A percentile compares a stretch with the other conserved stretches of the same genome.
These are phyloP conservation scores for Vaccinium darrowii DNA, from an alignment of 148 eudicot species.

Conservation along the genomic window DNA sequence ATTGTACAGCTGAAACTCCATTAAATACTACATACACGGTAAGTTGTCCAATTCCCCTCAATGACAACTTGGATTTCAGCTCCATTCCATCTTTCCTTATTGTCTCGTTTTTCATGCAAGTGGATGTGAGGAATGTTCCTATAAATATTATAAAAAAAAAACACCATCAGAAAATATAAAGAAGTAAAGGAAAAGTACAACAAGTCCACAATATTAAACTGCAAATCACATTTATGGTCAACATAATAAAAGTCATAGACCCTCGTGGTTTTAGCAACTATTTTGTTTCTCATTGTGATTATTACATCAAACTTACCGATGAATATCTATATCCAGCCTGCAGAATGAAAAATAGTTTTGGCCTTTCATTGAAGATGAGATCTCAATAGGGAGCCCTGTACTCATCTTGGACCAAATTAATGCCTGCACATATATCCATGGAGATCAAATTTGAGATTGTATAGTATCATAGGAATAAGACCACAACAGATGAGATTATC, in stretches of 20 bases:
- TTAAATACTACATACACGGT: slow-evolving; percentile 57
- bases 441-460: slow-evolving; percentile 7
- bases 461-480: neutral
- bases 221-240: neutral
- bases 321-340: slow-evolving; percentile 95
- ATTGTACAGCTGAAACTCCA: neutral
- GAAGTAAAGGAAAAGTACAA: neutral
- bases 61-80: slow-evolving; percentile 99
- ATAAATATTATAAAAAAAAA: slow-evolving; percentile 1
- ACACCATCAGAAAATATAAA: slow-evolving; percentile 10
- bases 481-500: neutral
- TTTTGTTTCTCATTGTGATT: neutral
- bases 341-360: slow-evolving; percentile 76
- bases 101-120: slow-evolving; percentile 83
- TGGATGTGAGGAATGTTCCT: slow-evolving; percentile 97
- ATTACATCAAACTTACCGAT: slow-evolving; percentile 48
- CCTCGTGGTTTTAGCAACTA: neutral
- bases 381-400: slow-evolving; percentile 98
- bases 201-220: neutral
- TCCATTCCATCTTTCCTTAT: slow-evolving; percentile 86
- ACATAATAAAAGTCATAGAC: neutral
- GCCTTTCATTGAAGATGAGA: slow-evolving; percentile 82
- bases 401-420: slow-evolving; percentile 99
- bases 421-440: slow-evolving; percentile 49
- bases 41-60: slow-evolving; percentile 99